These are phyloP conservation scores for Solanum hybrid DNA, from an alignment of 305 asterid species.

Conservation along the genomic window DNA sequence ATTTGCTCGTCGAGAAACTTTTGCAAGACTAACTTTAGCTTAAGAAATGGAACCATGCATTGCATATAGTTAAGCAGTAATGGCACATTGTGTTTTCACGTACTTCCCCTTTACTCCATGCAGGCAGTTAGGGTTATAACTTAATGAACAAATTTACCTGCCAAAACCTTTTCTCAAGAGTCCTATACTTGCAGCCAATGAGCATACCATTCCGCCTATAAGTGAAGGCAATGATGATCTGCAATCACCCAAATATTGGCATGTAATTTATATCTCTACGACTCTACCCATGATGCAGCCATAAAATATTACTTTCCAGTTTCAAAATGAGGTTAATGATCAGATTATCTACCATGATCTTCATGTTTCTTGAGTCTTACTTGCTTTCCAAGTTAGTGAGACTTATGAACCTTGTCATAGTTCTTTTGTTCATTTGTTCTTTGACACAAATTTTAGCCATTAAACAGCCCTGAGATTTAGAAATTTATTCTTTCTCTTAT, in stretches of 20 bases:
- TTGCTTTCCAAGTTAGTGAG: not conserved
- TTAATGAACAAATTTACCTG: conserved; percentile 33
- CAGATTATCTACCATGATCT: not conserved
- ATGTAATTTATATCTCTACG: not conserved
- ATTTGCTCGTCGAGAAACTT: not conserved
- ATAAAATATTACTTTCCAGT: not conserved
- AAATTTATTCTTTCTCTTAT: not conserved
- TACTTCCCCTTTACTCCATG: not conserved
- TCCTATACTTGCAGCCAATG: conserved; percentile 76
- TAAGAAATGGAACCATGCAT: not conserved
- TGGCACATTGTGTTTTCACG: not conserved
- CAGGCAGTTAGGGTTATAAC: not conserved
- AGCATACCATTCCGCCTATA: conserved; percentile 44
- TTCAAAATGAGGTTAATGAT: not conserved
- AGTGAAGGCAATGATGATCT: conserved; percentile 70
- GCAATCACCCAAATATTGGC: conserved; percentile 15
- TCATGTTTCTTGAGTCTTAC: not conserved
- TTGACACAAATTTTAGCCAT: not conserved
- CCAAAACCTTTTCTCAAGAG: conserved; percentile 58
- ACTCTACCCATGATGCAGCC: not conserved
- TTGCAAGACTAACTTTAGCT: not conserved
- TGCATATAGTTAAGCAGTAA: not conserved
- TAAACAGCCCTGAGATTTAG: not conserved
- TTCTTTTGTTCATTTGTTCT: not conserved
- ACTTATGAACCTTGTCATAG: not conserved